Base-by-base conservation (phyloP, 2,329 filamentous ascomycete genomes). In the Acephala macrosclerotiorum region DNA sequence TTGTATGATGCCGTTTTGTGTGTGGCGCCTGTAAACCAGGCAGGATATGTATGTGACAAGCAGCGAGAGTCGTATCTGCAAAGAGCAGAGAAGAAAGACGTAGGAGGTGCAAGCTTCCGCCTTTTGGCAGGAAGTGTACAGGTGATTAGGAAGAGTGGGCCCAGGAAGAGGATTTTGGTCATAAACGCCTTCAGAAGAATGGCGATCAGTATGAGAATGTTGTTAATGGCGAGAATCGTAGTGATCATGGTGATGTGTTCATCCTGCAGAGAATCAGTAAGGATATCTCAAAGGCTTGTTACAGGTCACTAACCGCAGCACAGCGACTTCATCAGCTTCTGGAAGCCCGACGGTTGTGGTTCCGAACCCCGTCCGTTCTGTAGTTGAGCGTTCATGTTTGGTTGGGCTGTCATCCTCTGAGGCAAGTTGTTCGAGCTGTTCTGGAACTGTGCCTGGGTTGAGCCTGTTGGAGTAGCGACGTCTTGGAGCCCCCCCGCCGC, bases 371-470 rank as follows among this genome's bases (percentile, higher is more conserved):
- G 84, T 72, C 78, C 82, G 76, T 80, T 87, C 78, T 80, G 81
- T 75, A 85, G 81, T 76, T 86, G 85, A 71, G 84, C 82, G 67
- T 83, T 85, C 82, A 88, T 83, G 66, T 84, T 86, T 65, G 85
- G 83, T 76, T 89, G 87, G 68, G 85, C 83, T 67, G 85, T 86
- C 76, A 87, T 85, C 70, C 85, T 84, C 72, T 89, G 83, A 58
- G 91, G 87, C 71, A 97, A 86, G 79, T 97, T 96, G 79, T 93
- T 92, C 76, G 91, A 92, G 82, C 93, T 97, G 85, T 93, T 95
- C 83, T 97, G 94, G 85, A 97, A 97, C 78, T 97, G 95, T 72
- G 95, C 95, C 80, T 96, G 93, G 70, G 93, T 97, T 77, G 93
- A 97, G 75, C 91, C 93, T 77, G 94, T 91, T 73, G 94, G 92